Evolutionary conservation across 352 stramenopile genomes (phyloP), one percentile per base, ranked within the genome.

Genomic region (Pythium diclinum): DNA sequence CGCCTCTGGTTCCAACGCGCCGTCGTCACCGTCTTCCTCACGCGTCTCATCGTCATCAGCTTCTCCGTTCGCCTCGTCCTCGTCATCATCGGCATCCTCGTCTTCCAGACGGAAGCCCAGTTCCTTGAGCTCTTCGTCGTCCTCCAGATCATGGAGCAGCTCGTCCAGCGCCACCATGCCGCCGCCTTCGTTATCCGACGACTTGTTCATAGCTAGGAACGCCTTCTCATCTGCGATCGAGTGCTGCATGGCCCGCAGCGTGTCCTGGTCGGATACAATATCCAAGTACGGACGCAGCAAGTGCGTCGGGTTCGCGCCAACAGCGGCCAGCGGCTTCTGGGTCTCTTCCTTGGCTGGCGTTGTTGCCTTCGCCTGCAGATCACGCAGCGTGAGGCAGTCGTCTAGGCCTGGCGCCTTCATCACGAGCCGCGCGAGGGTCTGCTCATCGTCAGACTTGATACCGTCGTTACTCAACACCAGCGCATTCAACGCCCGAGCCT

Each of bases 231-330:
- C 81, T 8, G 83, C 65, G 21, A 94, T 74, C 16, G 74, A 67
- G 46, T 72, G 84, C 8, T 79, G 67, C 48, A 92, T 77, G 0
- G 75, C 78, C n/a, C 69, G 69, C 19, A 94, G 52, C 33, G 77
- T 75, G 34, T 83, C 75, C 14, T 71, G 44, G 61, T 91, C 82
- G 3, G 65, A 68, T 7, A 86, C 80, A 14, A 84, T 79, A 49
- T 88, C 68, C 65, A 89, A 78, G 64, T 94, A 94, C 4, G 83
- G 83, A 54, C 81, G 65, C 10, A 94, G 61, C n/a, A 92, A 58
- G 5, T 65, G 65, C 4, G 64, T 61, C 6, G 81, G 81, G 60
- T 91, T 92, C 49, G 73, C 61, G 1, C 83, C 83, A 0, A 92
- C 81, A 1, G 69, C 68, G 42, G 80, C 75, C 21, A 75, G 42